Base-by-base conservation (phyloP, 2,329 filamentous ascomycete species). In the Podosphaera leucotricha region DNA sequence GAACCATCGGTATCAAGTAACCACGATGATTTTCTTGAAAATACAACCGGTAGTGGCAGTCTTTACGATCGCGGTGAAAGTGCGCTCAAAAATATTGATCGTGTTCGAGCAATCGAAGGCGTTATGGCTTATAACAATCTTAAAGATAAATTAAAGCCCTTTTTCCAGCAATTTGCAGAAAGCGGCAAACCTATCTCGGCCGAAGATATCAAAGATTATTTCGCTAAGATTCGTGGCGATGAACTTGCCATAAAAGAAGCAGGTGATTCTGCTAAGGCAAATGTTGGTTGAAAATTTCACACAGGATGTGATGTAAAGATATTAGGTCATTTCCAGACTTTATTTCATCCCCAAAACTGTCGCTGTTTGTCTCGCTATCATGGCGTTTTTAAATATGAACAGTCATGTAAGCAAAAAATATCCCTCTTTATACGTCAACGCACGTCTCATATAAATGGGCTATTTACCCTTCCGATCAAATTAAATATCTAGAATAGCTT, bases 91-190 rank as follows among this genome's bases (percentile, higher is more conserved):
- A 92, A 84, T 54, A 77, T 98, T 46, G 90, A 98, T 58, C 80
- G 90, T 2, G 87, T 95, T 6, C 71, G 78, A 13, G 90, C 90
- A 3, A 93, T 98, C 45, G 82, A 98, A 60, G 90, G 90, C 15
- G 87, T 92, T 39, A 94, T 95, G 85, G 87, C 86, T 0, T 98
- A 95, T 62, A 94, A 95, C 55, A 80, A 92, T 55, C 70, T 98
- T 47, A 90, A 92, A 57, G 86, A 95, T 56, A 86, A 87, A 58
- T 75, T 98, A n/a, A 93, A 87, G 66, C 77, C 78, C 0, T 95
- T 98, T 59, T 74, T 98, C 55, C 76, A 86, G 61, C 80, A 92
- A 38, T 98, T 93, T 59, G 90, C 90, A 0, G 84, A 94, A 57
- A 92, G 79, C 49, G 87, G 87, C 1, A 66, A 81, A 60, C 77